Conservation (phyloP, 805 yeast species). For the Cyberlindnera mycetangii region DNA sequence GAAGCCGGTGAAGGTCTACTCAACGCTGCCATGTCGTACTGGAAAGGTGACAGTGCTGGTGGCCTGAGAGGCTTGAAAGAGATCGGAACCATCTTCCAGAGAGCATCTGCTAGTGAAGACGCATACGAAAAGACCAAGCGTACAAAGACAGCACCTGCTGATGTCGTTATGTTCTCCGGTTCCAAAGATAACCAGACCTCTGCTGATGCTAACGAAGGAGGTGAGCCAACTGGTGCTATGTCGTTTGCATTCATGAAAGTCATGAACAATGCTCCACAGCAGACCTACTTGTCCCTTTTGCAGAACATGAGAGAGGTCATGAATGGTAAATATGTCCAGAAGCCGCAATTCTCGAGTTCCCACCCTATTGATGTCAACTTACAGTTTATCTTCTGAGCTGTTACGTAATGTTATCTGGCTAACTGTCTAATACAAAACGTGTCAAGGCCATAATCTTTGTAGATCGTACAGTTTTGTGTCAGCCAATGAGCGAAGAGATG, state of each 20-base stretch:
- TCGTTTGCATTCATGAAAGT: slow-evolving; percentile 74
- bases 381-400: slow-evolving; percentile 36
- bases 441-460: background rate
- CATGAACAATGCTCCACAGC: slow-evolving; percentile 56
- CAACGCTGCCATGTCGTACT: slow-evolving; percentile 56
- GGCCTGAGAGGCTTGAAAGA: slow-evolving; percentile 43
- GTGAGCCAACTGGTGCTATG: slow-evolving; percentile 80
- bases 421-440: too few relatives aligned
- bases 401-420: too few relatives aligned
- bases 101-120: slow-evolving; percentile 36
- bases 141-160: slow-evolving; percentile 70
- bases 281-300: slow-evolving; percentile 64
- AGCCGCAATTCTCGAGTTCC: slow-evolving; percentile 77
- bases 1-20: slow-evolving; percentile 70
- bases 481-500: background rate
- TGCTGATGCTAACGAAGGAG: slow-evolving; percentile 76
- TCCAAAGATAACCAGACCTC: slow-evolving; percentile 83
- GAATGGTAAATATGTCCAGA: slow-evolving; percentile 66
- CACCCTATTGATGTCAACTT: slow-evolving; percentile 73
- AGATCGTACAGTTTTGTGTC: too few relatives aligned
- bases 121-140: slow-evolving; percentile 42
- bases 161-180: slow-evolving; percentile 72
- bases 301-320: slow-evolving; percentile 68
- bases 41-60: slow-evolving; percentile 49
- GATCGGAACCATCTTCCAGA: slow-evolving; percentile 38